Evolutionary conservation across 2,329 filamentous ascomycete species (phyloP), one percentile per base, ranked within the genome.

Genomic region (Lachnellula suecica): DNA sequence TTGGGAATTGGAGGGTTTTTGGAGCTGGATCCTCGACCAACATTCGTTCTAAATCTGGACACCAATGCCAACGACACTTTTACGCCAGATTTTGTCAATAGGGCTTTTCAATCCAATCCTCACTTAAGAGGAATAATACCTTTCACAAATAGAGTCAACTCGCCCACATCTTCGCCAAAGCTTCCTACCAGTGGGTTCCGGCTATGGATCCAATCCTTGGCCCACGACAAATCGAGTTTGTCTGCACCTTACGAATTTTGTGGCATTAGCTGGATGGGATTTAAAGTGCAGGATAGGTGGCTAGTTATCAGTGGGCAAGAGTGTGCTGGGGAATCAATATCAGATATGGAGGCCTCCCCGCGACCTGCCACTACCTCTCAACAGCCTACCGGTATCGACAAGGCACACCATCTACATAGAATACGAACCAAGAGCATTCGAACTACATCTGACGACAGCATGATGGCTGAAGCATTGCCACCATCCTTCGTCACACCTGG

Each of bases 1-100:
- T 10, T 91, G 44, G 83, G 85, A 22, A 76, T 89, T 3, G 70
- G 84, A 13, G 88, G 91, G 64, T 72, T 92, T 37, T 70, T 93
- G 27, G 87, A 92, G 62, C 79, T 86, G 56, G 89, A 93, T 66
- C 81, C 85, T 46, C 76, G 89, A 44, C 89, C 88, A 2, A 88
- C 86, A 0, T 89, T 93, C 62, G 78, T 92, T 34, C 73, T 92
- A 25, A 87, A 91, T 59, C 69, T 87, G 38, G 74, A 74, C 58
- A 68, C 74, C 27, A 72, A 72, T 20, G 70, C 75, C 1, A 52
- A 58, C 3, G 75, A 77, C 0, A 72, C 74, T 1, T 68, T 91
- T 31, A 75, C 79, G 27, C 76, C 88, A 2, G 62, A 89, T 0
- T 92, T 87, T 65, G 78, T 79, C 22, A 93, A 93, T 62, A 72